phyloP scores from a whole-genome alignment of 768 basidiomycete species.

The Phlegmacium glaucopus region DNA sequence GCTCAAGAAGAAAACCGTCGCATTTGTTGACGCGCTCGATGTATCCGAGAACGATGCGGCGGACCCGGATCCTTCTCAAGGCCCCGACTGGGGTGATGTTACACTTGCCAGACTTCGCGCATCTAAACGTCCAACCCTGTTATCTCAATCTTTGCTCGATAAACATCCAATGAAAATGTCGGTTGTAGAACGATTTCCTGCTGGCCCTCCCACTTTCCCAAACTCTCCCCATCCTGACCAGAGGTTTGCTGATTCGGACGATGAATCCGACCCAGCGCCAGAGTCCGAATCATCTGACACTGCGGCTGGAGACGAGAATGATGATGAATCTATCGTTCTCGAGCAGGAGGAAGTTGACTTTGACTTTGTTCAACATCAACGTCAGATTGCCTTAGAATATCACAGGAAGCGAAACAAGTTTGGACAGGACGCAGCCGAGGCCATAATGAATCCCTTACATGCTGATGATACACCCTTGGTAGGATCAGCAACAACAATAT shows the following conservation, averaged over 20 bases:
- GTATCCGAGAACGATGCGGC: conserved; percentile 17
- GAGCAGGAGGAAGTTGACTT: conserved; percentile 53
- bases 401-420: conserved; percentile 57
- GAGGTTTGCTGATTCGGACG: conserved; percentile 56
- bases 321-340: conserved; percentile 29
- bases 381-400: conserved; percentile 73
- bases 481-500: conserved; percentile 28
- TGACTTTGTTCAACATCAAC: conserved; percentile 63
- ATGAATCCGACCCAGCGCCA: conserved; percentile 51
- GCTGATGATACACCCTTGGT: conserved; percentile 39
- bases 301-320: conserved; percentile 22
- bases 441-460: conserved; percentile 46
- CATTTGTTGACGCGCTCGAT: conserved; percentile 50
- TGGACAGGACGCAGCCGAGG: conserved; percentile 48
- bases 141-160: conserved; percentile 31
- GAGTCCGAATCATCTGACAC: conserved; percentile 20
- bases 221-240: conserved; percentile 15
- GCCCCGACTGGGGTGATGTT: conserved; percentile 52
- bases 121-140: conserved; percentile 31
- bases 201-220: conserved; percentile 15
- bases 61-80: conserved; percentile 14
- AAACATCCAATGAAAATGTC: conserved; percentile 59
- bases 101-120: conserved; percentile 45
- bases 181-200: conserved; percentile 64
- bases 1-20: conserved; percentile 58